Conservation (phyloP, 2,329 filamentous ascomycete species). For the Lachnellula arida region DNA sequence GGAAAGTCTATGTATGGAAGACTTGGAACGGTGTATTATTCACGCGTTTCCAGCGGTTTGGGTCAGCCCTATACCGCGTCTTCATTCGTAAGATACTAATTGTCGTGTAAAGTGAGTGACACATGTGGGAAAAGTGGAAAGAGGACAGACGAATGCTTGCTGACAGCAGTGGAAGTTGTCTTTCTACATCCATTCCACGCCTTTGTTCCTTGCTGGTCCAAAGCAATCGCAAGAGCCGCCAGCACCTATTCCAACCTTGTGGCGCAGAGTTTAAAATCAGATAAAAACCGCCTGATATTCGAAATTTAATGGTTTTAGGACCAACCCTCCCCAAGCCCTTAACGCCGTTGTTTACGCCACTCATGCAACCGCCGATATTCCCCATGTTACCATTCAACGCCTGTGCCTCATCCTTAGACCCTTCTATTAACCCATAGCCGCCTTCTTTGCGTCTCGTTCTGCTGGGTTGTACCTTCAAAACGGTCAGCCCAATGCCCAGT, state of each 20-base stretch:
- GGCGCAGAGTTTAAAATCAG: not conserved
- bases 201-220: too few relatives aligned
- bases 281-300: constrained; percentile 20
- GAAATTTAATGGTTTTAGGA: constrained; percentile 7
- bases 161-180: too few relatives aligned
- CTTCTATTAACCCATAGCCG: constrained; percentile 24
- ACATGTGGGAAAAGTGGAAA: too few relatives aligned
- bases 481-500: constrained; percentile 2
- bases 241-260: not conserved
- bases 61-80: constrained; percentile 7
- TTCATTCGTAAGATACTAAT: not conserved
- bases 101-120: not conserved
- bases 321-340: constrained; percentile 11
- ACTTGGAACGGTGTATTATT: not conserved
- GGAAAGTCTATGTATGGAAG: not conserved
- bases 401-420: constrained; percentile 10
- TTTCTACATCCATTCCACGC: too few relatives aligned
- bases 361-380: constrained; percentile 17
- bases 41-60: constrained; percentile 13
- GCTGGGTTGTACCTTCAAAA: constrained; percentile 43
- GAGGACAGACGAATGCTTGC: too few relatives aligned
- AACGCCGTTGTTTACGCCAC: constrained; percentile 24
- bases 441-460: constrained; percentile 42
- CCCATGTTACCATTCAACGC: constrained; percentile 20
- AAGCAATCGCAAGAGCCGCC: too few relatives aligned